These are phyloP conservation scores for Tetracladium maxilliforme DNA, from an alignment of 2,329 filamentous ascomycete genomes.

Conservation along the genomic window DNA sequence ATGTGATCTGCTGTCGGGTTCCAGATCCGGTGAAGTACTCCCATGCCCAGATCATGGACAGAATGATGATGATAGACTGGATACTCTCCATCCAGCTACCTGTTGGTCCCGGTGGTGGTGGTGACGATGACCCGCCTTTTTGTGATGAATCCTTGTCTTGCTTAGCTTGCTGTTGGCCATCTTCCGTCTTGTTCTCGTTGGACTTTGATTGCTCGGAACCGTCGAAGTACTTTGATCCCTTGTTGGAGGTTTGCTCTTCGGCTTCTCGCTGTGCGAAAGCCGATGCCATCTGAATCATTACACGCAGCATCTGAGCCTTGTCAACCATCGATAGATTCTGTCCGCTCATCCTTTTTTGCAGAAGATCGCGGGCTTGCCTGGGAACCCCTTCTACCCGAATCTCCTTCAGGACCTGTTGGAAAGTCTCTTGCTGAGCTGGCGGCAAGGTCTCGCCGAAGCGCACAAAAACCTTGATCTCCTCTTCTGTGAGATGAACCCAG, in stretches of 20 bases:
- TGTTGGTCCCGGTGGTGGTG: conserved; percentile 8
- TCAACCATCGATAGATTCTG: conserved; percentile 10
- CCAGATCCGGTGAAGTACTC: conserved; percentile 49
- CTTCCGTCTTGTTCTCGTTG: conserved; percentile 13
- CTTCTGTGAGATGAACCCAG: conserved; percentile 25
- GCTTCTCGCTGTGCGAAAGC: conserved; percentile 11
- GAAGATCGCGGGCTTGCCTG: conserved; percentile 28
- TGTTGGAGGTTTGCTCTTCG: conserved; percentile 8
- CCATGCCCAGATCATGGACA: conserved; percentile 45
- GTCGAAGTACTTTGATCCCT: conserved; percentile 5
- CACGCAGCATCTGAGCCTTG: conserved; percentile 15
- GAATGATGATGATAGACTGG: conserved; percentile 11
- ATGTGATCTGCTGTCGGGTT: conserved; percentile 71
- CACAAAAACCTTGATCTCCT: conserved; percentile 40
- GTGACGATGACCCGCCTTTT: conserved; percentile 4
- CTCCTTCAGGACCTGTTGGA: conserved; percentile 44
- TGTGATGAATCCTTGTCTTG: conserved; percentile 6
- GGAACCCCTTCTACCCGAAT: conserved; percentile 59
- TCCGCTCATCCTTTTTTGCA: conserved; percentile 10
- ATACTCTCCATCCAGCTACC: conserved; percentile 9
- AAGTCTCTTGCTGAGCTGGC: conserved; percentile 38
- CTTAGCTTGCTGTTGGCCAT: conserved; percentile 10
- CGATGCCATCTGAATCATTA: conserved; percentile 13
- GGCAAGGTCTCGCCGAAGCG: conserved; percentile 44
- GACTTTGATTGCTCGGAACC: no score